Evolutionary conservation across 2,329 filamentous ascomycete species (phyloP).

Genomic region (Trichoderma pleuroti): DNA sequence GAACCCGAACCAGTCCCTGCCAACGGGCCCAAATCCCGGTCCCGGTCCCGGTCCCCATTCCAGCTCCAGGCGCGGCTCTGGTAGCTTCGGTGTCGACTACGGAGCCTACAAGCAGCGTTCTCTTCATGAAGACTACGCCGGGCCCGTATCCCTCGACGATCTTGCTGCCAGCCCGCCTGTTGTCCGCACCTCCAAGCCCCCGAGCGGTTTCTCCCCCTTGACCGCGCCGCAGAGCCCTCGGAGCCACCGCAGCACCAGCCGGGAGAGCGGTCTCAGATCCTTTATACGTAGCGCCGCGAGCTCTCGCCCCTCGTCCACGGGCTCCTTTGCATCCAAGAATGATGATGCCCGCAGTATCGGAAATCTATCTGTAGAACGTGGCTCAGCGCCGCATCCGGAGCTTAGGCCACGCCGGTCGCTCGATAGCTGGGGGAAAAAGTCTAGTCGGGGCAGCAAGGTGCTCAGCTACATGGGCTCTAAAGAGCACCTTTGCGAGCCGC

Average conservation of each 20-base stretch:
- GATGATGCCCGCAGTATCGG: slow-evolving; percentile 61
- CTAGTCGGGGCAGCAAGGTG: slow-evolving; percentile 51
- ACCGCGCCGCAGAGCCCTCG: slow-evolving; percentile 58
- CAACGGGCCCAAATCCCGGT: slow-evolving; percentile 38
- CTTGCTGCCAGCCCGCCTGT: slow-evolving; percentile 65
- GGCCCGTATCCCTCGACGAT: slow-evolving; percentile 52
- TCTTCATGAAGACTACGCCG: slow-evolving; percentile 47
- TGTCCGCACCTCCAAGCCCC: slow-evolving; percentile 76
- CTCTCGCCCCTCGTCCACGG: slow-evolving; percentile 58
- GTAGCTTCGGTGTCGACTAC: slow-evolving; percentile 71
- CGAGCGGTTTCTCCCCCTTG: slow-evolving; percentile 68
- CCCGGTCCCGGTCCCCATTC: slow-evolving; percentile 28
- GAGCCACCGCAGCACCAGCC: slow-evolving; percentile 48
- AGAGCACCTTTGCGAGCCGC: slow-evolving; percentile 61
- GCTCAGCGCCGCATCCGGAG: slow-evolving; percentile 45
- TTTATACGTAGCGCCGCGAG: slow-evolving; percentile 51
- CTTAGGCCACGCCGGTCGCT: slow-evolving; percentile 52
- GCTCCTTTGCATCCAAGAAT: slow-evolving; percentile 52
- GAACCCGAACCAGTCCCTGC: too few relatives aligned
- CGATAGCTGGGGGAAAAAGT: slow-evolving; percentile 62
- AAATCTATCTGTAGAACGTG: slow-evolving; percentile 60
- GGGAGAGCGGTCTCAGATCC: slow-evolving; percentile 54
- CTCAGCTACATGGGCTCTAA: slow-evolving; percentile 73
- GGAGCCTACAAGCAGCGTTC: slow-evolving; percentile 57
- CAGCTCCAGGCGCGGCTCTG: slow-evolving; percentile 36